Base-by-base conservation (phyloP, 2,329 filamentous ascomycete genomes). In the Sphaerulina musiva region DNA sequence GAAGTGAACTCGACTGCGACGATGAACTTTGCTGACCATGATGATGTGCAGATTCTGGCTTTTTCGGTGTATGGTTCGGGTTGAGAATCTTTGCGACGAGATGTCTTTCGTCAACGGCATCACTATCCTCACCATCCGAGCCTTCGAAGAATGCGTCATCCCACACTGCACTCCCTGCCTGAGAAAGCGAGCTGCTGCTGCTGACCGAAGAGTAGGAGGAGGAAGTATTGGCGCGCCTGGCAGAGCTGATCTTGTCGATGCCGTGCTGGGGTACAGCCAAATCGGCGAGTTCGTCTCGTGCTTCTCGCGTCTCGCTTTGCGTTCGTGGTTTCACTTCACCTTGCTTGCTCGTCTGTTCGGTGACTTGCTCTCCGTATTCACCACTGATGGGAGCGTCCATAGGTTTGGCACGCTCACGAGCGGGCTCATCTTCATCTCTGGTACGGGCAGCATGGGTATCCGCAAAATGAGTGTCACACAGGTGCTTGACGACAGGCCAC, bases 401-500 rank as follows among this genome's bases (percentile, higher is more conserved):
- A 2, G 66, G 76, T 60, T 84, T 81, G 0, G 89, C 88, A 9
- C 86, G 80, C 65, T 95, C 90, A 0, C 72, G 70, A n/a, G 76
- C 79, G 41, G 77, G 73, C 68, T 89, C 85, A 32, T 85, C 72
- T 46, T 86, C 82, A 63, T 91, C 87, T 1, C 82, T 77, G 1
- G 80, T 83, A 12, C 79, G 77, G 0, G 87, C 84, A 1, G 79
- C 73, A 46, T 80, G 80, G 0, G 83, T 84, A 66, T 95, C 87
- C 51, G 84, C 87, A 68, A 98, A 98, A 72, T 98, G 93, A 0
- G 89, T 90, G 65, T 97, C 91, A 49, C 93, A 92, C 17, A 97
- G 74, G 72, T 98, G 93, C 72, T 96, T 91, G 47, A 97, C 77
- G 0, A 98, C 93, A 0, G 93, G 93, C 93, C 93, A 98, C 2